These are phyloP conservation scores for Kandelia obovata DNA, from an alignment of 345 rosid genomes.

Conservation along the genomic window DNA sequence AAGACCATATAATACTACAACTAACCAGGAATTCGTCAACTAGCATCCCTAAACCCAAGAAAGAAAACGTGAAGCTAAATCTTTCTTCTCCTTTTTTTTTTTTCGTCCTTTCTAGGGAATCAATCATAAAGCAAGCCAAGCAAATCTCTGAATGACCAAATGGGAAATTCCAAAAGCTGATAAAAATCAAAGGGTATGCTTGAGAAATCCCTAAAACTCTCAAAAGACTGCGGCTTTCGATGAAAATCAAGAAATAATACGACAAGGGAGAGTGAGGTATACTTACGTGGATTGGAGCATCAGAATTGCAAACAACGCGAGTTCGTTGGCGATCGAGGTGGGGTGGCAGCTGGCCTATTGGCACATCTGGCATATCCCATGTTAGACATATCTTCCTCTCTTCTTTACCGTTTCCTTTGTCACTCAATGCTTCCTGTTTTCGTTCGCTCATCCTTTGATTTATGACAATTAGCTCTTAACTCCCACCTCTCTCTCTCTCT, in stretches of 20 bases:
- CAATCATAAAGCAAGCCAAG: no score
- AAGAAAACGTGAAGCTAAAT: no score
- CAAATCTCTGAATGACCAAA: neutral
- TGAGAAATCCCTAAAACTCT: neutral
- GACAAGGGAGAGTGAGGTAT: neutral
- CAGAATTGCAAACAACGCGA: slow-evolving; percentile 63
- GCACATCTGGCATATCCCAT: slow-evolving; percentile 64
- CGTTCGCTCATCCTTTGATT: slow-evolving; percentile 17
- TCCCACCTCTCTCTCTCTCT: neutral
- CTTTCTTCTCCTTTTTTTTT: no score
- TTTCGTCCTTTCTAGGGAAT: no score
- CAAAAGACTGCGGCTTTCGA: no score
- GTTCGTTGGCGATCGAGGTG: slow-evolving; percentile 63
- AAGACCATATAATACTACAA: no score
- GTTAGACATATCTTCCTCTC: slow-evolving; percentile 29
- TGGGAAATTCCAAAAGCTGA: neutral
- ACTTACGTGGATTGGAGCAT: slow-evolving; percentile 71
- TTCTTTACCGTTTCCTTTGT: neutral
- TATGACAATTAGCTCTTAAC: neutral
- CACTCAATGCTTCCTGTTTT: neutral
- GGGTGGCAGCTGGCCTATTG: slow-evolving; percentile 61
- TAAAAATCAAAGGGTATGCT: neutral
- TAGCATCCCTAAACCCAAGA: no score
- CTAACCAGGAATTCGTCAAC: no score
- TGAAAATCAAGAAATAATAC: neutral